A percentile compares a stretch with the other conserved stretches of the same genome.
These are phyloP conservation scores for Dissophora globulifera DNA, from an alignment of 192 early-diverging fungal genomes.

Conservation along the genomic window DNA sequence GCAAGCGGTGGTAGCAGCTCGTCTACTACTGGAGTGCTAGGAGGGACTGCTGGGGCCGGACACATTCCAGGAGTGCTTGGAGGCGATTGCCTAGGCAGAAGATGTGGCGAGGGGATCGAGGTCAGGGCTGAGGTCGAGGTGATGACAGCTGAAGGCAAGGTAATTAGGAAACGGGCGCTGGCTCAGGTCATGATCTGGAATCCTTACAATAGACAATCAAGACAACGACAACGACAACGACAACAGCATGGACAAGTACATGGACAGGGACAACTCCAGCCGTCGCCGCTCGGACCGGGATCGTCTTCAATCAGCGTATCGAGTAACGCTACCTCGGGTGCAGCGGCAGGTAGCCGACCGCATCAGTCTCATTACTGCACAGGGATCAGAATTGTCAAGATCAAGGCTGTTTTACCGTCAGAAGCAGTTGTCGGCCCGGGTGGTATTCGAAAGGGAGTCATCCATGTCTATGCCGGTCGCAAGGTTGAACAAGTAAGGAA, in stretches of 20 bases:
- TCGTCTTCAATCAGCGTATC: slow-evolving; percentile 4
- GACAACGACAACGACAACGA: not conserved
- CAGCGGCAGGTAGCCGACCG: slow-evolving; percentile 1
- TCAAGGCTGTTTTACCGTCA: slow-evolving; percentile 60
- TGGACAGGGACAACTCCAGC: not conserved
- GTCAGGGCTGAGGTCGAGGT: slow-evolving; percentile 43
- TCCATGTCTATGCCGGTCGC: slow-evolving; percentile 60
- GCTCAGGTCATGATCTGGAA: slow-evolving; percentile 51
- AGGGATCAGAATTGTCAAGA: slow-evolving; percentile 54
- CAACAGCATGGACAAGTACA: too few relatives aligned
- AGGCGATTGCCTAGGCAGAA: slow-evolving; percentile 32
- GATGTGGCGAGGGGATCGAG: slow-evolving; percentile 40
- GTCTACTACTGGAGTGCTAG: too few relatives aligned
- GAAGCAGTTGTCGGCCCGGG: slow-evolving; percentile 38
- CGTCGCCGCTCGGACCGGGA: not conserved
- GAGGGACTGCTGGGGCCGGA: too few relatives aligned
- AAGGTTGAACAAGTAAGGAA: slow-evolving; percentile 35
- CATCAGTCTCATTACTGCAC: slow-evolving; percentile 22
- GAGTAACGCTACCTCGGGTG: not conserved
- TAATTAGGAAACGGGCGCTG: slow-evolving; percentile 28
- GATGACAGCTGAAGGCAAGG: slow-evolving; percentile 33
- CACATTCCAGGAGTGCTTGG: slow-evolving; percentile 10
- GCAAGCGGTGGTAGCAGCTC: slow-evolving; percentile 3
- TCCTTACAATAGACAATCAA: slow-evolving; percentile 13
- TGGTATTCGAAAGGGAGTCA: slow-evolving; percentile 43